Percentiles rank a stretch among this genome's conserved stretches.
phyloP scores from a whole-genome alignment of 805 yeast species.

The Zygosaccharomyces bisporus region DNA sequence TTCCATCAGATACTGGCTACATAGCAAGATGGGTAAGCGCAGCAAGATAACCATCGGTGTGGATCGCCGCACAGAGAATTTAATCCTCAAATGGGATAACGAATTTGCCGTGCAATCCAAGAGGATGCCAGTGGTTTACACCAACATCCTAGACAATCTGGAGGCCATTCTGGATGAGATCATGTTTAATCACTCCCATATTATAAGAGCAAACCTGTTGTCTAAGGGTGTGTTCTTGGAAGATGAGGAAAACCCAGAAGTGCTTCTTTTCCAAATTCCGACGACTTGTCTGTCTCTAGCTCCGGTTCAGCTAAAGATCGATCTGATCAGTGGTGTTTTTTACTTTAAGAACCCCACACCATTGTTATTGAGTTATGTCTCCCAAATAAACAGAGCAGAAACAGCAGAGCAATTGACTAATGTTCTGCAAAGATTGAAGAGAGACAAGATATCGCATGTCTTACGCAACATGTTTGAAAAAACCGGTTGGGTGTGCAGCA shows the following conservation, averaged over 20 bases:
- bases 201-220: slow-evolving; percentile 31
- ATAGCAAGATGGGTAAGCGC: slow-evolving; percentile 31
- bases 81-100: slow-evolving; percentile 34
- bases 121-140: slow-evolving; percentile 25
- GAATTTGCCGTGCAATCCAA: slow-evolving; percentile 18
- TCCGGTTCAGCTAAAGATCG: slow-evolving; percentile 34
- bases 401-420: slow-evolving; percentile 26
- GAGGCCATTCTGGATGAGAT: slow-evolving; percentile 35
- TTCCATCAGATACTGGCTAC: slow-evolving; percentile 35
- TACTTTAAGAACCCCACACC: slow-evolving; percentile 35
- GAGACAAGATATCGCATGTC: slow-evolving; percentile 33
- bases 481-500: slow-evolving; percentile 36
- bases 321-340: slow-evolving; percentile 33
- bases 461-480: slow-evolving; percentile 36
- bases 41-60: slow-evolving; percentile 33
- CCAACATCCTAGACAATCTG: slow-evolving; percentile 27
- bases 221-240: slow-evolving; percentile 31
- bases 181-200: slow-evolving; percentile 35
- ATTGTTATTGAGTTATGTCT: slow-evolving; percentile 26
- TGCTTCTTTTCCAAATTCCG: slow-evolving; percentile 33
- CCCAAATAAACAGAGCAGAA: slow-evolving; percentile 30
- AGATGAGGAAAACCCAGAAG: slow-evolving; percentile 32
- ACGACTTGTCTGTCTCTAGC: slow-evolving; percentile 33
- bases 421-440: slow-evolving; percentile 30
- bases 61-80: slow-evolving; percentile 23